Evolutionary conservation across 768 basidiomycete species (phyloP), one percentile per base, ranked within the genome.

Genomic region (Trametopsis cervina): DNA sequence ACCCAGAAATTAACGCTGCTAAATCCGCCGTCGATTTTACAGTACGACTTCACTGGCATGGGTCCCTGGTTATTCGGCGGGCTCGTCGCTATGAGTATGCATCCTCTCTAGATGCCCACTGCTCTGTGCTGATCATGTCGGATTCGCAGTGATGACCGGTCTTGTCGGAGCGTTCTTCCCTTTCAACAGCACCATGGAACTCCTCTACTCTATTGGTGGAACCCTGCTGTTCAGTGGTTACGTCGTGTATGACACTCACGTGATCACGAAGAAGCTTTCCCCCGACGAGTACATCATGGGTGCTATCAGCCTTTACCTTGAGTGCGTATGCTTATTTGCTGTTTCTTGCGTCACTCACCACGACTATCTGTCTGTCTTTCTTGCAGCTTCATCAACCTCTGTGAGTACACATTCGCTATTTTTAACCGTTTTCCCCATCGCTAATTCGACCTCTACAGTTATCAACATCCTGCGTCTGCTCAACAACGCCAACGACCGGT

Each of bases 251-350:
- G 91, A 94, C 65, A 97, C 95, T 2, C 92, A 86, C 64, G 63
- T 80, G 54, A 94, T 98, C 73, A 91, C 89, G 69, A 83, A 82
- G 58, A 80, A 81, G 50, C 70, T 96, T 17, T 89, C 87, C 1
- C 90, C 92, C 3, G 96, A 99, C 55, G 96, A 99, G 64, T 92
- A 78, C 64, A 92, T 96, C 56, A 70, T 96, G 71, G 95, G 84
- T 27, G 76, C 90, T 15, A 85, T 97, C 60, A 85, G 82, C 55
- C 78, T 98, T n/a, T 98, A 97, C 68, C 82, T 97, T 47, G 95
- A 97, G 81, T 87, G 67, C 56, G 82, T 82, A 4, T 25, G 9
- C n/a, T 35, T 51, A 29, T 4, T 40, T 38, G 17, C 27, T 3
- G 43, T 3, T 23, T 33, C 29, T 38, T 40, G 1, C 24, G 23